Conservation (phyloP, 352 stramenopile genomes). For the Plasmopara muralis region DNA sequence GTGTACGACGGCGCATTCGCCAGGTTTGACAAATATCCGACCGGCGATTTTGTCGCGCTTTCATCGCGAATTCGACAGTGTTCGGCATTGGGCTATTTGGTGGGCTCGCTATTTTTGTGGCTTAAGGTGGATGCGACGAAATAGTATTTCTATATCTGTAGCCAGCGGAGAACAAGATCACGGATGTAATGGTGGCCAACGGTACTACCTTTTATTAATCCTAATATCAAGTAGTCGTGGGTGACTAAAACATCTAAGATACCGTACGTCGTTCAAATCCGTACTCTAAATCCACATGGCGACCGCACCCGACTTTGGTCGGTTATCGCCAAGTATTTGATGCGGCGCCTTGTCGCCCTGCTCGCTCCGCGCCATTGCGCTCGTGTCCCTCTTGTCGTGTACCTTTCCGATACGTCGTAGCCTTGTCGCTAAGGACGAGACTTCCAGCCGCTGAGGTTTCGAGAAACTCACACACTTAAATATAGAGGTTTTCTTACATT, state of each 20-base stretch:
- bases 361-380: neutral
- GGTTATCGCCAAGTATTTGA: conserved; percentile 13
- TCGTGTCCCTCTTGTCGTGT: neutral
- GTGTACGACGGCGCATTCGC: neutral
- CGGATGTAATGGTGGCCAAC: too few relatives aligned
- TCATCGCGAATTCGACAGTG: neutral
- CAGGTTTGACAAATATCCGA: neutral
- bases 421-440: neutral
- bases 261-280: neutral
- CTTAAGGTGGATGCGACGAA: too few relatives aligned
- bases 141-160: too few relatives aligned
- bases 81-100: neutral
- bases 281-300: neutral
- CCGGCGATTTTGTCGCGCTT: neutral
- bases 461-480: conserved; percentile 1
- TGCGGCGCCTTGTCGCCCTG: conserved; percentile 10
- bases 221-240: neutral
- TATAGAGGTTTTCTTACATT: conserved; percentile 1
- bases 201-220: too few relatives aligned
- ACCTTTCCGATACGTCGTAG: neutral
- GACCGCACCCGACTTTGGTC: conserved; percentile 15
- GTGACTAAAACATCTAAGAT: neutral
- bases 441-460: neutral
- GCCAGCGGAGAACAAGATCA: too few relatives aligned
- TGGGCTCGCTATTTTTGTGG: neutral